Evolutionary conservation across 2,329 filamentous ascomycete species (phyloP).

Genomic region (Fusarium bactridioides): DNA sequence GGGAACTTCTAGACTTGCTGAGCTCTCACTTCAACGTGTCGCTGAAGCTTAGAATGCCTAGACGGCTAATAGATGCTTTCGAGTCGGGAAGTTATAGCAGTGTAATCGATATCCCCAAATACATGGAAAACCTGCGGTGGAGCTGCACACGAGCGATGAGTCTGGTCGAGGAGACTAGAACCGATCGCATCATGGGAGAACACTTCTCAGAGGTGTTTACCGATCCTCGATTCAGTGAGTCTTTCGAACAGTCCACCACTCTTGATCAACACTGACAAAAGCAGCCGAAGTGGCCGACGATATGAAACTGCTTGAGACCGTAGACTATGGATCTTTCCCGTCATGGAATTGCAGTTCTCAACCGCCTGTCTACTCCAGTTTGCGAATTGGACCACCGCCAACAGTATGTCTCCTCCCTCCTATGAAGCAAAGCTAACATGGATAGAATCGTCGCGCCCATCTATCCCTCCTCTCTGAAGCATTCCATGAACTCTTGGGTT

Average conservation of each 20-base stretch:
- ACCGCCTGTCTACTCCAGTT: constrained; percentile 52
- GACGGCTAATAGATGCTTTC: constrained; percentile 56
- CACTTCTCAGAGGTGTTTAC: constrained; percentile 53
- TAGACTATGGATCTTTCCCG: constrained; percentile 63
- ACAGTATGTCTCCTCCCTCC: constrained; percentile 51
- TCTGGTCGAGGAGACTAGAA: constrained; percentile 59
- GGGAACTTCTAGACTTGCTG: constrained; percentile 52
- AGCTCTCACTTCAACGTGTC: constrained; percentile 56
- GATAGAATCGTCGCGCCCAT: constrained; percentile 59
- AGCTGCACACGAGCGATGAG: constrained; percentile 64
- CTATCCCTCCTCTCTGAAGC: constrained; percentile 58
- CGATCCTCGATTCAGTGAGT: constrained; percentile 58
- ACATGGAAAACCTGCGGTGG: constrained; percentile 53
- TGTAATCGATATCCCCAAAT: constrained; percentile 56
- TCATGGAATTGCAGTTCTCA: constrained; percentile 52
- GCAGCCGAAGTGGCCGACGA: constrained; percentile 54
- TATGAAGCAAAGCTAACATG: constrained; percentile 13
- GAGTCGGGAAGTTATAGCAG: constrained; percentile 60
- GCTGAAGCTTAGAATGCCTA: constrained; percentile 56
- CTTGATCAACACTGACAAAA: constrained; percentile 12
- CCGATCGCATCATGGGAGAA: constrained; percentile 53
- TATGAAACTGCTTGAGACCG: constrained; percentile 51
- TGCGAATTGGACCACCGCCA: constrained; percentile 60
- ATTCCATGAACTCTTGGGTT: constrained; percentile 59
- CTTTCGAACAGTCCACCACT: neutral